Conservation (phyloP, 441 rosid species). For the Adansonia grandidieri region DNA sequence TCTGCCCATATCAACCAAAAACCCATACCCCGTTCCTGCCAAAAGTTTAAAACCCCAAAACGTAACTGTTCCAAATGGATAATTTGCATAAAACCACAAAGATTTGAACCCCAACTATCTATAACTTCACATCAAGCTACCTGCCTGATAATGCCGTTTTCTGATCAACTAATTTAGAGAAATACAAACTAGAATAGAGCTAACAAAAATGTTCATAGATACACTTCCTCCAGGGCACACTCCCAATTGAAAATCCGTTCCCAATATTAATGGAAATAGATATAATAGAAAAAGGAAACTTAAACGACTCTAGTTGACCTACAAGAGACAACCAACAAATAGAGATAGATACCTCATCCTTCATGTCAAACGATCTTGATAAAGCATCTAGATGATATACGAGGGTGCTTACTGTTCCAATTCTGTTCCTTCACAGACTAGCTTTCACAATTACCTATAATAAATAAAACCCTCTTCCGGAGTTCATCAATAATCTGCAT, state of each 20-base stretch:
- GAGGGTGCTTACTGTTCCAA: background rate
- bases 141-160: background rate
- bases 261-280: background rate
- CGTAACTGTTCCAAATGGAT: background rate
- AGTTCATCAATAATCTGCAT: conserved; percentile 63
- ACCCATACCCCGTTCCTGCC: background rate
- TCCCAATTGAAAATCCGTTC: background rate
- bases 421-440: conserved; percentile 35
- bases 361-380: too few species aligned
- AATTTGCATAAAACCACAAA: background rate
- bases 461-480: conserved; percentile 57
- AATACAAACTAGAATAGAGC: background rate
- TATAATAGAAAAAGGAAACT: too few species aligned
- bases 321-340: too few species aligned
- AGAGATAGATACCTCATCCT: too few species aligned
- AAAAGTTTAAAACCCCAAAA: background rate
- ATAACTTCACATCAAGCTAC: background rate
- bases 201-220: background rate
- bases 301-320: too few species aligned
- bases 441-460: conserved; percentile 48
- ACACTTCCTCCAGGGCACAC: background rate
- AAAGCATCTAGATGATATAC: too few species aligned
- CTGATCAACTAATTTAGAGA: background rate
- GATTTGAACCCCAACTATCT: too few species aligned
- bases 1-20: background rate